Percentiles rank a stretch among this genome's conserved stretches.
Evolutionary conservation across 2,329 filamentous ascomycete species (phyloP).

Genomic region (Fusarium sp.): DNA sequence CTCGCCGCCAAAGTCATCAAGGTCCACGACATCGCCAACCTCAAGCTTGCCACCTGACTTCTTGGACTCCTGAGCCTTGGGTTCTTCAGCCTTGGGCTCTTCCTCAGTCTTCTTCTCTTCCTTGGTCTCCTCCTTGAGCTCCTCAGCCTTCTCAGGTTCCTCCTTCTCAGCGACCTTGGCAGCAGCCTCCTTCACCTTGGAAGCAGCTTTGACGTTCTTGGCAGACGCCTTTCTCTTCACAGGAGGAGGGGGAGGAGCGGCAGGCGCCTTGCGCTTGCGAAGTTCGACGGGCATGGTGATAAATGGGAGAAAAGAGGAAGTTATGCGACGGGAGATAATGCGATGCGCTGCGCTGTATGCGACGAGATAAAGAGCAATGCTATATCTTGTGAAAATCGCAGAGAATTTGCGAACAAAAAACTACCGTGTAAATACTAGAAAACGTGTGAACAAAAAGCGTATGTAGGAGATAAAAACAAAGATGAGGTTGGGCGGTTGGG

Average conservation of each 20-base stretch:
- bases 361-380: constrained; percentile 29
- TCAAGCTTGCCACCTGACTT: constrained; percentile 55
- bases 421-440: constrained; percentile 11
- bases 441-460: constrained; percentile 28
- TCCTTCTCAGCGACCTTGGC: constrained; percentile 50
- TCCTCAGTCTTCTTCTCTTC: constrained; percentile 29
- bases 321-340: constrained; percentile 29
- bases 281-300: constrained; percentile 67
- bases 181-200: constrained; percentile 49
- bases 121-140: constrained; percentile 45
- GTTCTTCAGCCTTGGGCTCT: constrained; percentile 43
- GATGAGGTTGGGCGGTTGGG: constrained; percentile 45
- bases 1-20: constrained; percentile 75
- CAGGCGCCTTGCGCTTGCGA: constrained; percentile 71
- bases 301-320: constrained; percentile 11
- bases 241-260: constrained; percentile 59
- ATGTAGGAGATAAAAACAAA: constrained; percentile 37
- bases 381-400: constrained; percentile 18
- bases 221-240: constrained; percentile 54
- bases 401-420: constrained; percentile 19
- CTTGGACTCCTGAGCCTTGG: constrained; percentile 54
- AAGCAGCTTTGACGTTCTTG: constrained; percentile 32
- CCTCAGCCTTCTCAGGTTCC: constrained; percentile 53
- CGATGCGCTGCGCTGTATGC: constrained; percentile 39
- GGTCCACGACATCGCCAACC: constrained; percentile 67